Conservation (phyloP, 148 eudicot species). For the Rhododendron ferrugineum region DNA sequence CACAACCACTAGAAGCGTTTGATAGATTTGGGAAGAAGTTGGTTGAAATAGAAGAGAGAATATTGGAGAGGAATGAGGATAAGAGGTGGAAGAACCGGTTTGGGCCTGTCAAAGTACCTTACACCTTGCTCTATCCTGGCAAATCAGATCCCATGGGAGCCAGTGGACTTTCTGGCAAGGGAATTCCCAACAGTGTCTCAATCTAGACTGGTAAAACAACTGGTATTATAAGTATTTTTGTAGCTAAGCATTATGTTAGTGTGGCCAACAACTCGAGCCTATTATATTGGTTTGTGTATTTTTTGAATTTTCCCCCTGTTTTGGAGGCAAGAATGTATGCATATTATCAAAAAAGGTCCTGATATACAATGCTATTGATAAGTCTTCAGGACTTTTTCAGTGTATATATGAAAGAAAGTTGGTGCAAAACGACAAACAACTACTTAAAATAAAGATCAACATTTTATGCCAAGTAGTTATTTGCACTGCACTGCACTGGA, state of each 20-base stretch:
- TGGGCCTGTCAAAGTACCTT: slow-evolving; percentile 27
- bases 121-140: slow-evolving; percentile 23
- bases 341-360: not conserved
- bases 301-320: not conserved
- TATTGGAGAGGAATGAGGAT: slow-evolving; percentile 16
- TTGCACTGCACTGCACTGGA: not conserved
- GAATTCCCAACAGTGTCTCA: slow-evolving; percentile 36
- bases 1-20: slow-evolving; percentile 16
- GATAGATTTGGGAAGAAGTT: slow-evolving; percentile 17
- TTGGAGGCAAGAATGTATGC: not conserved
- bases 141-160: slow-evolving; percentile 1
- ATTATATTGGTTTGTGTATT: not conserved
- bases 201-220: slow-evolving; percentile 6
- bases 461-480: not conserved
- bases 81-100: slow-evolving; percentile 16
- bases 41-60: slow-evolving; percentile 18
- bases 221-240: slow-evolving; percentile 6
- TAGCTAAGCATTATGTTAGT: not conserved
- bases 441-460: not conserved
- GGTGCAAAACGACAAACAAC: not conserved
- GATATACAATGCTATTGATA: not conserved
- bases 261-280: not conserved
- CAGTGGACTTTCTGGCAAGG: slow-evolving; percentile 21
- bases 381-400: not conserved
- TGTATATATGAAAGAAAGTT: not conserved